A percentile compares a stretch with the other conserved stretches of the same genome.
Conservation (phyloP, 805 yeast species). For the Pichia membranifaciens region DNA sequence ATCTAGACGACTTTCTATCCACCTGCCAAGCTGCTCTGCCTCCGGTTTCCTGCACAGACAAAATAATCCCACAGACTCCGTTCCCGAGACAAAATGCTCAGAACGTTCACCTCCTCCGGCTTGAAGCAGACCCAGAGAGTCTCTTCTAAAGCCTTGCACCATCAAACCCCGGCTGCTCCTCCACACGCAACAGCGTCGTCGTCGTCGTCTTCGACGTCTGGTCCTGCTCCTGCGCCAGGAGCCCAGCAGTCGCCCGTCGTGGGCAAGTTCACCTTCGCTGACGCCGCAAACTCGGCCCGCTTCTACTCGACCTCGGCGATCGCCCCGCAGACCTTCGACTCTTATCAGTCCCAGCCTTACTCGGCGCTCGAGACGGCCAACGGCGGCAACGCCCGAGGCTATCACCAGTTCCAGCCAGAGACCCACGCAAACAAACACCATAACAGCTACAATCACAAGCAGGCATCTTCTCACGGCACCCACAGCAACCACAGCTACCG, state of each 20-base stretch:
- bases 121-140: slow-evolving; percentile 31
- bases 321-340: not conserved
- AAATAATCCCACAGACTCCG: too few relatives aligned
- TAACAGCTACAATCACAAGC: not conserved
- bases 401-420: not conserved
- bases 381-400: too few relatives aligned
- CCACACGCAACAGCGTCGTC: slow-evolving; percentile 1
- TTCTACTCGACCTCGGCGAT: not conserved
- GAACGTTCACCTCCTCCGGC: slow-evolving; percentile 26
- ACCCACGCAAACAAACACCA: not conserved
- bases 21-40: too few relatives aligned
- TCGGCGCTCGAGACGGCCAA: not conserved
- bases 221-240: not conserved
- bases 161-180: slow-evolving; percentile 18
- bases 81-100: slow-evolving; percentile 21
- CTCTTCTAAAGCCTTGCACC: slow-evolving; percentile 29
- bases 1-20: too few relatives aligned
- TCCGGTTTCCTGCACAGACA: too few relatives aligned
- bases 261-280: not conserved
- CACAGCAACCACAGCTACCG: slow-evolving; percentile 1
- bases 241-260: not conserved
- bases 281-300: not conserved
- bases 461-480: not conserved
- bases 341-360: not conserved
- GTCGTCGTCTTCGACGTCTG: not conserved